A percentile compares a stretch with the other conserved stretches of the same genome.
These are phyloP conservation scores for Malus asiatica DNA, from an alignment of 306 rosid genomes.

Conservation along the genomic window DNA sequence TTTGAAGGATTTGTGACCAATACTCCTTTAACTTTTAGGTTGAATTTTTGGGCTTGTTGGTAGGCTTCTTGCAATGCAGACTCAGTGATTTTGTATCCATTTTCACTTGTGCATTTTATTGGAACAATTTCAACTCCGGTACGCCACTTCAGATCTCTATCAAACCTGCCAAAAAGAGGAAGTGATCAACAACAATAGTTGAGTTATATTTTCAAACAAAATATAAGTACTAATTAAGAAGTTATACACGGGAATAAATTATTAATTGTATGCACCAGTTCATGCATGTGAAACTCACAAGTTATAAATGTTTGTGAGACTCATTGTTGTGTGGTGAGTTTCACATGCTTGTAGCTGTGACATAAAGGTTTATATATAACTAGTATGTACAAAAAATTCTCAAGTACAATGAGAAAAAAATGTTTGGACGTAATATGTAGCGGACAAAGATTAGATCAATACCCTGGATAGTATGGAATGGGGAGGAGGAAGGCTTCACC, in stretches of 20 bases:
- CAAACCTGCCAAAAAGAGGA: constrained; percentile 42
- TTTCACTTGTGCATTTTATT: constrained; percentile 59
- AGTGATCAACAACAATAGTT: background rate
- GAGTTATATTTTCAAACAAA: background rate
- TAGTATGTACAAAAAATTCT: background rate
- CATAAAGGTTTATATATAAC: background rate
- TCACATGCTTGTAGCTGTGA: background rate
- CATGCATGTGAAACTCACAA: background rate
- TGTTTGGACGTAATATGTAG: background rate
- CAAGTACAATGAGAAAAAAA: background rate
- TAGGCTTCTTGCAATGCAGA: constrained; percentile 56
- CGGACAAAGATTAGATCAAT: background rate
- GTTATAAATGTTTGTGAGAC: background rate
- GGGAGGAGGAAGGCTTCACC: constrained; percentile 90
- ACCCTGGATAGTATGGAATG: constrained; percentile 83
- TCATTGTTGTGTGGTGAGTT: background rate
- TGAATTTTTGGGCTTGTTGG: constrained; percentile 29
- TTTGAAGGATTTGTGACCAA: constrained; percentile 78
- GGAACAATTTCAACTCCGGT: constrained; percentile 70
- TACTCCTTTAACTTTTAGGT: constrained; percentile 64
- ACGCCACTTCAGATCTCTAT: constrained; percentile 82
- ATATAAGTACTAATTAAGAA: background rate
- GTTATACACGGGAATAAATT: background rate
- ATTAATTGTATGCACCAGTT: background rate
- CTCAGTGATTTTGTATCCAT: constrained; percentile 63